A percentile compares a stretch with the other conserved stretches of the same genome.
These are phyloP conservation scores for Podospora didyma DNA, from an alignment of 495 filamentous ascomycete genomes.

Conservation along the genomic window DNA sequence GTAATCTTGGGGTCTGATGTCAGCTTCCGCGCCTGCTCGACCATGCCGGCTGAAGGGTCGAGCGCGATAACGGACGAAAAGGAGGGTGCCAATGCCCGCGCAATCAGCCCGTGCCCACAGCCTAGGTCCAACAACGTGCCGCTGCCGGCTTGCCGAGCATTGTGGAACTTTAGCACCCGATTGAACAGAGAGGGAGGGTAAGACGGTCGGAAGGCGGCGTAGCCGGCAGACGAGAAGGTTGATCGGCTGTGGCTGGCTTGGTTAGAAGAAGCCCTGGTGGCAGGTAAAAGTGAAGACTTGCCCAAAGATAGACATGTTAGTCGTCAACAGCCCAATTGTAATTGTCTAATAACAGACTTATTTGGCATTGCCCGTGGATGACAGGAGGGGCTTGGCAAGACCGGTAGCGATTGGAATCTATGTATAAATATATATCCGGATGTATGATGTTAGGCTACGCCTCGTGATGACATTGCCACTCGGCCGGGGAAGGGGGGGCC, in stretches of 20 bases:
- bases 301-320: constrained; percentile 16
- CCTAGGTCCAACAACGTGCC: constrained; percentile 55
- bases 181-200: constrained; percentile 55
- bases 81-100: constrained; percentile 46
- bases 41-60: constrained; percentile 58
- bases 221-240: constrained; percentile 49
- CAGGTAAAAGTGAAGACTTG: constrained; percentile 1
- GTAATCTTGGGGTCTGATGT: constrained; percentile 43
- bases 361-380: too few relatives aligned
- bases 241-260: constrained; percentile 4
- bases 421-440: too few relatives aligned
- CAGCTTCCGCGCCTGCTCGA: constrained; percentile 46
- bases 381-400: too few relatives aligned
- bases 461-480: background rate
- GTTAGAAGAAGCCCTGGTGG: background rate
- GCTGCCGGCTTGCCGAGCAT: constrained; percentile 14
- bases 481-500: background rate
- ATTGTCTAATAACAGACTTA: too few relatives aligned
- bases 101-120: constrained; percentile 55
- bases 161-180: constrained; percentile 53
- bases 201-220: constrained; percentile 60
- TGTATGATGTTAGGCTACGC: too few relatives aligned
- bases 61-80: constrained; percentile 50
- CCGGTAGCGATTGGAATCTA: too few relatives aligned
- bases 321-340: too few relatives aligned